phyloP scores from a whole-genome alignment of 805 yeast species.

The Metschnikowia koreensis region DNA sequence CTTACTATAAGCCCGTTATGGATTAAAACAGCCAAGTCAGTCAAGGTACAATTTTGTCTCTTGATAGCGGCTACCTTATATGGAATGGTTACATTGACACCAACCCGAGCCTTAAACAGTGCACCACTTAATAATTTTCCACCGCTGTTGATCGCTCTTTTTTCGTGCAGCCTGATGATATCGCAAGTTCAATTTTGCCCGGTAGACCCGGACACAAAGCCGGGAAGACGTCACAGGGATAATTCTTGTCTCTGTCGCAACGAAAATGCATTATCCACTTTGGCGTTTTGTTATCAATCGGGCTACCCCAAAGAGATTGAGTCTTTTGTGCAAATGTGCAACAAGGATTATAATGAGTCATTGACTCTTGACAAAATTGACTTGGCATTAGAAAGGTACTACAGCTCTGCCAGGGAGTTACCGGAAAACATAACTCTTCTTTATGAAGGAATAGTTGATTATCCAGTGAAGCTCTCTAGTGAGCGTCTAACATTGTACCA shows the following conservation, averaged over 20 bases:
- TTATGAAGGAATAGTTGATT: constrained; percentile 10
- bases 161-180: constrained; percentile 31
- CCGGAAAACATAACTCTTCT: background rate
- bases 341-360: constrained; percentile 17
- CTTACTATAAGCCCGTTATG: constrained; percentile 7
- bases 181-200: constrained; percentile 22
- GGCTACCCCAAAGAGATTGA: constrained; percentile 26
- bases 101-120: constrained; percentile 24
- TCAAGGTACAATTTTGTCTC: constrained; percentile 1
- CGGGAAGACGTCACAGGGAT: background rate
- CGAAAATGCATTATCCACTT: constrained; percentile 34
- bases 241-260: constrained; percentile 28
- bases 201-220: background rate
- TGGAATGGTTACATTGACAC: constrained; percentile 50
- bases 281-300: constrained; percentile 33
- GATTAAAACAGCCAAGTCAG: constrained; percentile 2
- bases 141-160: constrained; percentile 28
- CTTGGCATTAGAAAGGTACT: constrained; percentile 17
- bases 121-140: constrained; percentile 35
- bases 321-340: constrained; percentile 28
- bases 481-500: constrained; percentile 19
- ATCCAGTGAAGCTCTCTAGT: constrained; percentile 29
- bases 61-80: constrained; percentile 1
- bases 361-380: constrained; percentile 24
- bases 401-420: constrained; percentile 3